Percentiles rank a stretch among this genome's conserved stretches.
Evolutionary conservation across 164 flowering plant species (phyloP).

Genomic region (Warburgia ugandensis): DNA sequence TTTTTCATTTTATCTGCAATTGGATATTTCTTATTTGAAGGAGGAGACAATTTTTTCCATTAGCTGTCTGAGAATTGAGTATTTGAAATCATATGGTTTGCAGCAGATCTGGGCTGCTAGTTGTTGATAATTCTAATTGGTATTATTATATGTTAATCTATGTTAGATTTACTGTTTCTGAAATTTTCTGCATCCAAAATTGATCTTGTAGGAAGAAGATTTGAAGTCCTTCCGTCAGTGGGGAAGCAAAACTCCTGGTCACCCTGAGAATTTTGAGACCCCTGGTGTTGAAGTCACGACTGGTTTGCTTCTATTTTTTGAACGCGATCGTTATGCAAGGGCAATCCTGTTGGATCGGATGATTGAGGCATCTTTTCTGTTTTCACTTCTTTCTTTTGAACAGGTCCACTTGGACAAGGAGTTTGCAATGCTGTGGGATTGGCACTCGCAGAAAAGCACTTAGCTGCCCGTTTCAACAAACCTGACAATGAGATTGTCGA

Average conservation of each 20-base stretch:
- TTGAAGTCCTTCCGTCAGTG: slow-evolving; percentile 93
- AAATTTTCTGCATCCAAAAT: not conserved
- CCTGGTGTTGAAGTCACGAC: slow-evolving; percentile 99
- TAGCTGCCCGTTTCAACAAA: slow-evolving; percentile 94
- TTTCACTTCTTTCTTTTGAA: slow-evolving; percentile 1
- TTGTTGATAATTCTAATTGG: too few species aligned
- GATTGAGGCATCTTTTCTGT: not conserved
- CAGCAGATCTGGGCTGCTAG: too few species aligned
- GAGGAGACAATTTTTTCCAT: too few species aligned
- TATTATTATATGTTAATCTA: too few species aligned
- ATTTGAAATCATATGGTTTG: too few species aligned
- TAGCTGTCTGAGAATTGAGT: too few species aligned
- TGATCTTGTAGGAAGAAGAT: slow-evolving; percentile 63
- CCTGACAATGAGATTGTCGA: slow-evolving; percentile 84
- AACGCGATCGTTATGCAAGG: too few species aligned
- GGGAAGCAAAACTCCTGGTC: slow-evolving; percentile 98
- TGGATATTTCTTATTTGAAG: too few species aligned
- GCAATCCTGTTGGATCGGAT: too few species aligned
- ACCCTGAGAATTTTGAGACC: slow-evolving; percentile 98
- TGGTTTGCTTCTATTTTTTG: slow-evolving; percentile 36
- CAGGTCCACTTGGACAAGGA: slow-evolving; percentile 99
- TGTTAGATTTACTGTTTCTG: not conserved
- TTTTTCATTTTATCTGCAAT: too few species aligned
- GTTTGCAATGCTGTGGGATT: slow-evolving; percentile 93
- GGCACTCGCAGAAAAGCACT: slow-evolving; percentile 97